A percentile compares a stretch with the other conserved stretches of the same genome.
phyloP scores from a whole-genome alignment of 2,329 filamentous ascomycete genomes.

The Madurella mycetomatis region DNA sequence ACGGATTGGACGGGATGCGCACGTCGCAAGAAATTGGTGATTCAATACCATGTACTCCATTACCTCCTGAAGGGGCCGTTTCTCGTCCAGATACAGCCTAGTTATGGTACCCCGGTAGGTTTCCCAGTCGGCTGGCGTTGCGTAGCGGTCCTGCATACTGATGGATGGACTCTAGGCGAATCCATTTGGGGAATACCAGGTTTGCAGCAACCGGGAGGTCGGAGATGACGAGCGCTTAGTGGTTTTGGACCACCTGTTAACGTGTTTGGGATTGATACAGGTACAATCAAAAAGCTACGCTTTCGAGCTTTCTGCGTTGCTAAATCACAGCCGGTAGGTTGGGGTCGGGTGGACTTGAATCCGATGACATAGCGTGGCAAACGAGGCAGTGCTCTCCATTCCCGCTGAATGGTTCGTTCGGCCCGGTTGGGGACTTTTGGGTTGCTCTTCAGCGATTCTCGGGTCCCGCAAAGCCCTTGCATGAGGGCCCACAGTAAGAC shows the following conservation, averaged over 20 bases:
- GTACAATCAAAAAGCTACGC: too few relatives aligned
- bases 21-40: constrained; percentile 27
- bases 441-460: neutral
- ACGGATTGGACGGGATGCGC: neutral
- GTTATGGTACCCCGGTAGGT: constrained; percentile 26
- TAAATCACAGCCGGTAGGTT: too few relatives aligned
- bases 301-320: too few relatives aligned
- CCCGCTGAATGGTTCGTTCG: neutral
- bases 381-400: neutral
- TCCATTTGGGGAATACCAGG: constrained; percentile 2
- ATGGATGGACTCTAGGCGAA: neutral
- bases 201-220: neutral
- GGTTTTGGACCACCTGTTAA: too few relatives aligned
- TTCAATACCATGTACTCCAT: constrained; percentile 27
- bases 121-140: constrained; percentile 27
- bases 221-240: too few relatives aligned
- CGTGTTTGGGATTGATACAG: too few relatives aligned
- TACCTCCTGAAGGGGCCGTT: constrained; percentile 27
- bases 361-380: too few relatives aligned
- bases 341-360: too few relatives aligned
- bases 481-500: neutral
- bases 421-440: too few relatives aligned
- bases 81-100: constrained; percentile 27
- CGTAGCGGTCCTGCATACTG: constrained; percentile 15
- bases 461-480: constrained; percentile 9